These are phyloP conservation scores for Cephaloascus fragrans DNA, from an alignment of 805 yeast genomes.

Conservation along the genomic window DNA sequence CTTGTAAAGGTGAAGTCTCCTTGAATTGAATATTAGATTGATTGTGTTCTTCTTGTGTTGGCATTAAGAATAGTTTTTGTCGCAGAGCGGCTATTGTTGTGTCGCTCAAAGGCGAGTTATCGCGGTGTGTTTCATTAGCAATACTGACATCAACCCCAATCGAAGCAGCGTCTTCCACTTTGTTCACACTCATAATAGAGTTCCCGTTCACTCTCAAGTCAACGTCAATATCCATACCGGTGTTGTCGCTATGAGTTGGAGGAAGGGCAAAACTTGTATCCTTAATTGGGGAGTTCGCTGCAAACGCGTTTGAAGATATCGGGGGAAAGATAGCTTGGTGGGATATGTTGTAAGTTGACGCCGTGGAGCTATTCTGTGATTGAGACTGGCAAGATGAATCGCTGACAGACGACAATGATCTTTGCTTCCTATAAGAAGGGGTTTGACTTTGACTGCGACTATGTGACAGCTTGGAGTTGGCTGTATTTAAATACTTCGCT, in stretches of 20 bases:
- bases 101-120: not conserved
- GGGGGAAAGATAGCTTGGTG: not conserved
- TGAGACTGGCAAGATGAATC: not conserved
- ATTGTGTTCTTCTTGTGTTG: not conserved
- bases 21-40: too few species aligned
- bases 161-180: too few species aligned
- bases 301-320: too few species aligned
- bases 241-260: too few species aligned
- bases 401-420: constrained; percentile 1
- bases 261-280: too few species aligned
- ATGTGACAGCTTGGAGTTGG: not conserved
- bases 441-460: not conserved
- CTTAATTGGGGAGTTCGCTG: too few species aligned
- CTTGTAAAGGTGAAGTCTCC: too few species aligned
- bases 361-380: not conserved
- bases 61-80: constrained; percentile 2
- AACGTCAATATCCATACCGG: too few species aligned
- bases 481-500: constrained; percentile 26
- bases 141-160: not conserved
- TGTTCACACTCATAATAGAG: too few species aligned
- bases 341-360: not conserved
- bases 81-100: constrained; percentile 2
- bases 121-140: not conserved
- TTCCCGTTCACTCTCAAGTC: too few species aligned
- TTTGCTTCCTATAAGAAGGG: not conserved